Base-by-base conservation (phyloP, 305 asterid genomes). In the Fraxinus latifolia region DNA sequence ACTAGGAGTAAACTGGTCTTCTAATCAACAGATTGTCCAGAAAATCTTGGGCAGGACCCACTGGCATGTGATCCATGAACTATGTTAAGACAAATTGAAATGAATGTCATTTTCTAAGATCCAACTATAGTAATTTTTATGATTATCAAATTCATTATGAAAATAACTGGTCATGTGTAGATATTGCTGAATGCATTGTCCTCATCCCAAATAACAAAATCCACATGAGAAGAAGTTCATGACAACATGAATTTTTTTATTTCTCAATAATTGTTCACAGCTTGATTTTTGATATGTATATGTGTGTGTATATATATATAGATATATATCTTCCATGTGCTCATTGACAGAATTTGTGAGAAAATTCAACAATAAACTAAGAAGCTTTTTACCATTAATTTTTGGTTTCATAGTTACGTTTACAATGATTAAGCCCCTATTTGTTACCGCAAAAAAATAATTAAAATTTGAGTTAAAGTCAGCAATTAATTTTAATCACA, bases 41-140 rank as follows among this genome's bases (percentile, higher is more conserved):
- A 58, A 58, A 58, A 58, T 58, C 70, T 6, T 58, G 11, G 15
- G 31, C 27, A 7, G 94, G 91, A 79, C 91, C 91, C 93, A 83
- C 85, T 14, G 79, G 82, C 95, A 93, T 90, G 97, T 93, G 93
- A 86, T 85, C 92, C 97, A 93, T 91, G 94, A 88, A 82, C 3
- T 67, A 12, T 62, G 55, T 65, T 75, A 17, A 50, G 34, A 55
- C 62, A 84, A 62, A 83, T 85, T 50, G 70, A 27, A 29, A n/a
- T 55, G 12, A 58, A 58, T 58, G 8, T 72, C 34, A 67, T 76
- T 34, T 83, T 84, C 75, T 72, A 17, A 87, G 91, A 87, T 83
- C 91, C 85, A 82, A 31, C 68, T 32, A 29, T 29, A 29, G 70
- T 5, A 7, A 31, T 33, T 50, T 77, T 53, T 32, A 12, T 33